These are phyloP conservation scores for Pichia nanzhaoensis DNA, from an alignment of 805 yeast species.

Conservation along the genomic window DNA sequence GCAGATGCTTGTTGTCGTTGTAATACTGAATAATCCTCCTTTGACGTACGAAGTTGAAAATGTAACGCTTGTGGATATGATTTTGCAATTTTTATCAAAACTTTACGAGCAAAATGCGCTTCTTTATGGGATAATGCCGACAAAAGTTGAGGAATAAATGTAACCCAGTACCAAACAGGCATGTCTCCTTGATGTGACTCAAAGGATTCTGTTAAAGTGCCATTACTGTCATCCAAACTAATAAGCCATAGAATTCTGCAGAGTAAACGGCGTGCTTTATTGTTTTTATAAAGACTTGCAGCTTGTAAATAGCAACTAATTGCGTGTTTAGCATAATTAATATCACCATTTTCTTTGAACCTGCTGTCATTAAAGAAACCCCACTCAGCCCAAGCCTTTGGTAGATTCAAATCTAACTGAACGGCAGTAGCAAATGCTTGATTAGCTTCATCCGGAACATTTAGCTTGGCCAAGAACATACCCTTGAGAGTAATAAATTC, in stretches of 20 bases:
- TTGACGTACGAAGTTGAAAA: slow-evolving; percentile 90
- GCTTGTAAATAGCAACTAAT: slow-evolving; percentile 95
- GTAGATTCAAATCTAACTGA: slow-evolving; percentile 86
- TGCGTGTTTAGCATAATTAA: slow-evolving; percentile 85
- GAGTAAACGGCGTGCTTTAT: slow-evolving; percentile 79
- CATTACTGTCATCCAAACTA: slow-evolving; percentile 79
- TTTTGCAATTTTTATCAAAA: slow-evolving; percentile 87
- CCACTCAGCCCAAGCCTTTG: slow-evolving; percentile 99
- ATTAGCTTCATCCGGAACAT: slow-evolving; percentile 90
- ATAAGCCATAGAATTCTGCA: slow-evolving; percentile 92
- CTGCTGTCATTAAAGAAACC: slow-evolving; percentile 90
- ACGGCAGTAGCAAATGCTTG: slow-evolving; percentile 98
- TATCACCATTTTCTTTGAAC: slow-evolving; percentile 73
- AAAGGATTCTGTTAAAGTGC: slow-evolving; percentile 78
- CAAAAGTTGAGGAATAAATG: slow-evolving; percentile 89
- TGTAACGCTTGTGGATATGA: slow-evolving; percentile 96
- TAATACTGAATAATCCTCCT: slow-evolving; percentile 84
- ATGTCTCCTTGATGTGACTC: slow-evolving; percentile 91
- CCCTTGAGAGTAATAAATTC: slow-evolving; percentile 97
- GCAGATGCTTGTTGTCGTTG: slow-evolving; percentile 51
- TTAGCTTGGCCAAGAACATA: slow-evolving; percentile 89
- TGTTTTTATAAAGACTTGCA: slow-evolving; percentile 90
- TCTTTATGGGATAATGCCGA: slow-evolving; percentile 88
- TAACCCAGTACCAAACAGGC: slow-evolving; percentile 99
- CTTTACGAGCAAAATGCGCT: slow-evolving; percentile 81